A percentile compares a stretch with the other conserved stretches of the same genome.
Conservation (phyloP, 805 yeast species). For the Sugiyamaella marilandica region DNA sequence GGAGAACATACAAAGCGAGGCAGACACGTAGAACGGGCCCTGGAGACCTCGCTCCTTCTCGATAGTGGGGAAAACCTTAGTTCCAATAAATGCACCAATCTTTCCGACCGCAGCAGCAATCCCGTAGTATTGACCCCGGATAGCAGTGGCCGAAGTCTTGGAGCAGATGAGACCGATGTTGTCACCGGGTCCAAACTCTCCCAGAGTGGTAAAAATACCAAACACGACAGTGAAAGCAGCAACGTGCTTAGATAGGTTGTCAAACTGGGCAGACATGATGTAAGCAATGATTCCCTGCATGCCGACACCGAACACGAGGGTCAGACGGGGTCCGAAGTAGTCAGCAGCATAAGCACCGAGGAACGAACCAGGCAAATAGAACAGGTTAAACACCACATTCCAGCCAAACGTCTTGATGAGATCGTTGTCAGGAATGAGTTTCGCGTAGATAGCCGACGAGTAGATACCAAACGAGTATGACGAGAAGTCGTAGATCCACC, state of each 20-base stretch:
- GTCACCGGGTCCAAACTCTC: conserved; percentile 95
- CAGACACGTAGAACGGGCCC: conserved; percentile 78
- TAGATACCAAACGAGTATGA: conserved; percentile 84
- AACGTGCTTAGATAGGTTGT: conserved; percentile 50
- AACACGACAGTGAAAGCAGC: conserved; percentile 81
- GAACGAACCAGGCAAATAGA: conserved; percentile 87
- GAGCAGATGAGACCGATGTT: conserved; percentile 84
- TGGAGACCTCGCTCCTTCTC: conserved; percentile 56
- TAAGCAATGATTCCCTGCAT: conserved; percentile 76
- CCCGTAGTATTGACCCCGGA: conserved; percentile 88
- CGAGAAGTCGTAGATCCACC: conserved; percentile 91
- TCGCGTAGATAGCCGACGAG: conserved; percentile 63
- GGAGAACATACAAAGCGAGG: conserved; percentile 69
- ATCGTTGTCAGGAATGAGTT: conserved; percentile 55
- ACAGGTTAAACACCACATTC: conserved; percentile 83
- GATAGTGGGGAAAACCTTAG: conserved; percentile 81
- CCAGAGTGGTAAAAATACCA: conserved; percentile 81
- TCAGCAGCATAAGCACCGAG: conserved; percentile 84
- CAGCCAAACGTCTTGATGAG: conserved; percentile 80
- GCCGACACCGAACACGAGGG: conserved; percentile 62
- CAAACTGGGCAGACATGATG: conserved; percentile 72
- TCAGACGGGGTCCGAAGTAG: conserved; percentile 84
- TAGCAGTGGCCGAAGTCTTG: conserved; percentile 78
- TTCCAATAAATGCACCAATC: conserved; percentile 88
- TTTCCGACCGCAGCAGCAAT: conserved; percentile 90